A percentile compares a stretch with the other conserved stretches of the same genome.
Evolutionary conservation across 768 basidiomycete species (phyloP).

Genomic region (Cystobasidium onofrii): DNA sequence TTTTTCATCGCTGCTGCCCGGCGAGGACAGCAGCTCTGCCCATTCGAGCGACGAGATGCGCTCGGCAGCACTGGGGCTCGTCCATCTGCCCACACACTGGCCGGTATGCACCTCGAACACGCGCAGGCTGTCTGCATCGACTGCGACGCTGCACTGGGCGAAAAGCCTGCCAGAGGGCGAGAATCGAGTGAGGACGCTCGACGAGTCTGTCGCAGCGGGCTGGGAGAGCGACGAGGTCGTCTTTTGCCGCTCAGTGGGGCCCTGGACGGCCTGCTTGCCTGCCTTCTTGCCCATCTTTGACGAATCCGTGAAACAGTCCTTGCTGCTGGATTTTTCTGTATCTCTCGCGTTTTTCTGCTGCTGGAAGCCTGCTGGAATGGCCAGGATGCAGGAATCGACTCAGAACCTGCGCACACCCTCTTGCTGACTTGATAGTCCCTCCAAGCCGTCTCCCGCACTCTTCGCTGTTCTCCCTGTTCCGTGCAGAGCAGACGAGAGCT

Average conservation of each 20-base stretch:
- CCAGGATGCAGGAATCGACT: too few relatives aligned
- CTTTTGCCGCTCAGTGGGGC: not conserved
- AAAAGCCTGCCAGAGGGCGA: slow-evolving; percentile 15
- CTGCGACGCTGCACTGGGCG: slow-evolving; percentile 7
- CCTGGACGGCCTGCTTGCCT: not conserved
- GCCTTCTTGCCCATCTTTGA: not conserved
- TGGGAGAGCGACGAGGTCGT: not conserved
- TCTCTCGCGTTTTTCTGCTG: too few relatives aligned
- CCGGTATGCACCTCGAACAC: slow-evolving; percentile 7
- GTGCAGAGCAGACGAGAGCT: too few relatives aligned
- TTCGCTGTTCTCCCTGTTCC: too few relatives aligned
- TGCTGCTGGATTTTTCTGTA: not conserved
- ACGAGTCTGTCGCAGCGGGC: not conserved
- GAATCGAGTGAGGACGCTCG: not conserved
- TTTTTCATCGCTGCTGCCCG: slow-evolving; percentile 2
- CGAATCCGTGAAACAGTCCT: too few relatives aligned
- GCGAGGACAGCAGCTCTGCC: not conserved
- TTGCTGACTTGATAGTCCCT: too few relatives aligned
- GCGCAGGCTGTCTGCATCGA: slow-evolving; percentile 12
- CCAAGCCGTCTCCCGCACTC: too few relatives aligned
- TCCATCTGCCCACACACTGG: slow-evolving; percentile 16
- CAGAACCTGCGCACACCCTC: too few relatives aligned
- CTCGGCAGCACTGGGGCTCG: slow-evolving; percentile 5
- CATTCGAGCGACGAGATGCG: slow-evolving; percentile 3
- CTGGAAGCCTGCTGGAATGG: too few relatives aligned